Evolutionary conservation across 805 yeast genomes (phyloP).

Genomic region (Diddensiella transvaalensis): DNA sequence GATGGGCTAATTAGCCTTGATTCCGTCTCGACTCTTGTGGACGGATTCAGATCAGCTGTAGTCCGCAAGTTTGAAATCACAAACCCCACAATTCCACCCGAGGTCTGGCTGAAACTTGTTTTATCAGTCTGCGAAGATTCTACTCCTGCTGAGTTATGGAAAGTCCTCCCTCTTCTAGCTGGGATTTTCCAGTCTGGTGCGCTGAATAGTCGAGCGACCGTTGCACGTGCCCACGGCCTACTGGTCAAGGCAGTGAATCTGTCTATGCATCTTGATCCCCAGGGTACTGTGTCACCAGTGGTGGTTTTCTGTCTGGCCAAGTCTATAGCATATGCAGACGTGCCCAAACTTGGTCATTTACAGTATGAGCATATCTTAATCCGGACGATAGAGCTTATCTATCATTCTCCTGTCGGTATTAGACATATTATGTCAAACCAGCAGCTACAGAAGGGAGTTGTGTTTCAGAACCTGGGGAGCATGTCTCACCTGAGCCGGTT

Average conservation of each 20-base stretch:
- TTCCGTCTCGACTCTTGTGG: constrained; percentile 14
- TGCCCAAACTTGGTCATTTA: neutral
- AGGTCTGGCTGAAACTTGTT: constrained; percentile 19
- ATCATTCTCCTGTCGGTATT: constrained; percentile 4
- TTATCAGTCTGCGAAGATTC: constrained; percentile 10
- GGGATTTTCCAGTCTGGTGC: constrained; percentile 18
- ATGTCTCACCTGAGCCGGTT: constrained; percentile 16
- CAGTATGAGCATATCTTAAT: neutral
- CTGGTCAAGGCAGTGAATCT: constrained; percentile 1
- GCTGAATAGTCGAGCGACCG: neutral
- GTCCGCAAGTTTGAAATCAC: constrained; percentile 23
- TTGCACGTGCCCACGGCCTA: constrained; percentile 1
- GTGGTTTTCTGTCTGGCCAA: constrained; percentile 4
- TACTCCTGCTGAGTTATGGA: constrained; percentile 19
- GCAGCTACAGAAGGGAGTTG: neutral
- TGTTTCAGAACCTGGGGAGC: constrained; percentile 14
- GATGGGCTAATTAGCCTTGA: constrained; percentile 9
- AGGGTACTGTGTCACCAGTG: neutral
- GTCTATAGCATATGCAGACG: neutral
- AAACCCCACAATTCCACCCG: constrained; percentile 25
- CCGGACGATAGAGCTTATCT: neutral
- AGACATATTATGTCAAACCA: neutral
- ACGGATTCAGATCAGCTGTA: constrained; percentile 25
- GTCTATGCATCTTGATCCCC: neutral
- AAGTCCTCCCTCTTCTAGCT: constrained; percentile 20